Evolutionary conservation across 148 eudicot species (phyloP), one percentile per base, ranked within the genome.

Genomic region (Linanthus parryae): DNA sequence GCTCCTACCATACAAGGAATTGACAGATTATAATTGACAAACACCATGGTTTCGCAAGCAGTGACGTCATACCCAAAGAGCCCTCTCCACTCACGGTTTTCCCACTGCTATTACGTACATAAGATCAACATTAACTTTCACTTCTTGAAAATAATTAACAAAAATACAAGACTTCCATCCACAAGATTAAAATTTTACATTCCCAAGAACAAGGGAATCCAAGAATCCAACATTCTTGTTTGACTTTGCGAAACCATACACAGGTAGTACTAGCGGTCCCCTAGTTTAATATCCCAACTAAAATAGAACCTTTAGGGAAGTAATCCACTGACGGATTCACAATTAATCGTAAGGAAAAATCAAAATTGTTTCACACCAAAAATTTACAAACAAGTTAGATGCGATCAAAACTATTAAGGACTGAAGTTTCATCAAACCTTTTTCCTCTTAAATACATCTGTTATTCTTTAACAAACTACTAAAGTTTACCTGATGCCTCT

Each of bases 51-150:
- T 69, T 87, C 78, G 39, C 98, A 92, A 34, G 90, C 90, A 68
- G 98, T 92, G 64, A 92, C 98, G 68, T 92, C 98, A 64, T 92
- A 92, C 51, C 96, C 94, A 58, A 92, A 92, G 39, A 92, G 82
- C 21, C 98, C 98, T 61, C 73, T 81, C 68, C 84, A 83, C 83
- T 73, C 47, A 10, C 96, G 84, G 48, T 92, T 85, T 73, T 87
- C 98, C 98, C 98, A 92, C 98, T 92, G 67, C 51, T 17, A 54
- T 23, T 11, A n/a, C n/a, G n/a, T 43, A 48, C 26, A 28, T 14
- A 14, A 1, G 25, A 48, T 27, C 17, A 28, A n/a, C n/a, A n/a
- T n/a, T n/a, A n/a, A n/a, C n/a, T n/a, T n/a, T n/a, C n/a, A n/a
- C n/a, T n/a, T n/a, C n/a, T n/a, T n/a, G n/a, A n/a, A n/a, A n/a